phyloP scores from a whole-genome alignment of 169 alveolate species.

The Ichthyophthirius multifiliis region DNA sequence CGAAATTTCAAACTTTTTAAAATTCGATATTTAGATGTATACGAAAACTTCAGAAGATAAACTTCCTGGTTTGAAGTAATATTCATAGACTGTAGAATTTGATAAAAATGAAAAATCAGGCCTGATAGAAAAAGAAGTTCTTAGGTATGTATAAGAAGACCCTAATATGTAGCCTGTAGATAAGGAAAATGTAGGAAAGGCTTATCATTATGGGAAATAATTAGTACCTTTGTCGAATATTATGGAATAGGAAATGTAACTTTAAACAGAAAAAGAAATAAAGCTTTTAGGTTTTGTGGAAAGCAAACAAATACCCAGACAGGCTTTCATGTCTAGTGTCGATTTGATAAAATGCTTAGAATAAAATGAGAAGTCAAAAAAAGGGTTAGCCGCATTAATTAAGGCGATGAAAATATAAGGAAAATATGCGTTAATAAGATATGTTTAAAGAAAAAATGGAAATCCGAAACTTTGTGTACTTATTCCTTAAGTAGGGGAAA shows the following conservation, averaged over 20 bases:
- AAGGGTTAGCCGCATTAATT: slow-evolving; percentile 74
- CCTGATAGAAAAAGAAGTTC: slow-evolving; percentile 55
- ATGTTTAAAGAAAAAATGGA: neutral
- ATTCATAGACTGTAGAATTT: slow-evolving; percentile 58
- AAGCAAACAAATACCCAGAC: slow-evolving; percentile 62
- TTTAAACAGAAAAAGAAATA: slow-evolving; percentile 56
- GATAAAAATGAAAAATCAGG: slow-evolving; percentile 57
- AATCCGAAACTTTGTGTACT: neutral
- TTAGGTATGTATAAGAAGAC: slow-evolving; percentile 71
- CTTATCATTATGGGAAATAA: slow-evolving; percentile 81
- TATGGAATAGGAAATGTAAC: slow-evolving; percentile 68
- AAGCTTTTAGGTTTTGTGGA: slow-evolving; percentile 80
- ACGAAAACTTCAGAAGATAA: slow-evolving; percentile 70
- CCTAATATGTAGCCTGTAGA: slow-evolving; percentile 74
- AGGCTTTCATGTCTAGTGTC: slow-evolving; percentile 70
- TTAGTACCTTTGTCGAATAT: slow-evolving; percentile 76
- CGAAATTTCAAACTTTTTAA: slow-evolving; percentile 58
- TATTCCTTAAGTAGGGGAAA: neutral
- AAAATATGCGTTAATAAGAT: neutral
- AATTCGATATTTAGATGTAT: slow-evolving; percentile 64
- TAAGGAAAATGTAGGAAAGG: slow-evolving; percentile 67
- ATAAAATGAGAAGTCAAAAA: slow-evolving; percentile 43
- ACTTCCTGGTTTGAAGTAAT: slow-evolving; percentile 75
- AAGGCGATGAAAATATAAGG: slow-evolving; percentile 44
- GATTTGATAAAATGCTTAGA: slow-evolving; percentile 74